Evolutionary conservation across 768 basidiomycete species (phyloP).

Genomic region (Termitomyces sp.): DNA sequence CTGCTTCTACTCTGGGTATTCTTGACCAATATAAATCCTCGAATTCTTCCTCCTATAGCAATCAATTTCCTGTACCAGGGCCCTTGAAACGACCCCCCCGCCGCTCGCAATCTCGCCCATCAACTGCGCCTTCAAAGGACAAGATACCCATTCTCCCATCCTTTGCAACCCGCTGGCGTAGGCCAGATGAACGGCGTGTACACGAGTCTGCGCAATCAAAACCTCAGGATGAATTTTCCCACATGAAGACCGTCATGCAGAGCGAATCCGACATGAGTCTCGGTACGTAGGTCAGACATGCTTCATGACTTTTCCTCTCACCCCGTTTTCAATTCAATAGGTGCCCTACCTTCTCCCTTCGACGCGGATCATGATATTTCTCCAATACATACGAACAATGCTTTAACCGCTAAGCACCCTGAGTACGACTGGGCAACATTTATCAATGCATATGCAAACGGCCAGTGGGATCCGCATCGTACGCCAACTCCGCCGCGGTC

Average conservation of each 20-base stretch:
- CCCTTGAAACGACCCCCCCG: conserved; percentile 11
- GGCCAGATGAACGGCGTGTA: background rate
- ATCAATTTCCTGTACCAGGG: background rate
- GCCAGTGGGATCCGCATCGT: conserved; percentile 76
- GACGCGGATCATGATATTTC: conserved; percentile 7
- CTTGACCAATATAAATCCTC: conserved; percentile 1
- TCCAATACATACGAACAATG: background rate
- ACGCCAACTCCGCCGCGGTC: conserved; percentile 57
- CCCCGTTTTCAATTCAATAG: conserved; percentile 7
- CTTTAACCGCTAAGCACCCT: conserved; percentile 10
- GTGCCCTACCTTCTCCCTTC: conserved; percentile 19
- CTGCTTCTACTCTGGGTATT: background rate
- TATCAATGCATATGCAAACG: conserved; percentile 69
- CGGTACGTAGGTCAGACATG: conserved; percentile 15
- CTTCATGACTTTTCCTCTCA: background rate
- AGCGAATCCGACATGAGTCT: conserved; percentile 19
- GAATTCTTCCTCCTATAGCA: background rate
- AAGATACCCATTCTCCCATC: conserved; percentile 40
- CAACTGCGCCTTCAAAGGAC: conserved; percentile 41
- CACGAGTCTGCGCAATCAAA: background rate
- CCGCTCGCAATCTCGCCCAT: conserved; percentile 27
- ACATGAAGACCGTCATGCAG: conserved; percentile 23
- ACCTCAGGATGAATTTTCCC: conserved; percentile 7
- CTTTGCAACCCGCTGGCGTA: conserved; percentile 16
- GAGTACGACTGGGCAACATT: conserved; percentile 72